These are phyloP conservation scores for Cladosporium sp. DNA, from an alignment of 2,329 filamentous ascomycete genomes.

Conservation along the genomic window DNA sequence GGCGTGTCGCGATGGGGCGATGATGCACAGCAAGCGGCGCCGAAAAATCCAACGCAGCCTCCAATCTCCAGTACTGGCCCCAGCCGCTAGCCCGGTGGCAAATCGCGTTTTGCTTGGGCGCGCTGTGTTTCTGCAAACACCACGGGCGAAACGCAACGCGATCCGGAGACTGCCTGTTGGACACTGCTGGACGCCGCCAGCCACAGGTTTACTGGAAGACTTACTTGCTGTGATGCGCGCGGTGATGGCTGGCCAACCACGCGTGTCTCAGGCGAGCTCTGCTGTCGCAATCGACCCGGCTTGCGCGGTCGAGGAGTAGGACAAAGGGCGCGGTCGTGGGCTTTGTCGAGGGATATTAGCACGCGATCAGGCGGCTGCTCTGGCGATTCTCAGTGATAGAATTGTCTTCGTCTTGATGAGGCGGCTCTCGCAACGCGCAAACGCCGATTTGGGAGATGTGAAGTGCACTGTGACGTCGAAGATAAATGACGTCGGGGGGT, in stretches of 20 bases:
- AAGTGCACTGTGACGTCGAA: slow-evolving; percentile 4
- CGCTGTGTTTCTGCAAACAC: neutral
- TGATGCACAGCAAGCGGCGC: slow-evolving; percentile 4
- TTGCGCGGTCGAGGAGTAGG: neutral
- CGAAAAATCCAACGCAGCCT: slow-evolving; percentile 8
- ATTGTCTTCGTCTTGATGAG: neutral
- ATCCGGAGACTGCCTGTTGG: neutral
- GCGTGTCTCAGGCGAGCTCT: neutral
- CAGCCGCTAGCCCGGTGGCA: slow-evolving; percentile 12
- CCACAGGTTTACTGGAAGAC: neutral
- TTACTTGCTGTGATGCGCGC: slow-evolving; percentile 4
- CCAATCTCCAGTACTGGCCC: slow-evolving; percentile 6
- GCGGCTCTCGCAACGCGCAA: neutral
- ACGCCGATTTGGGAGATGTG: neutral
- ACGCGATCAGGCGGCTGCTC: neutral
- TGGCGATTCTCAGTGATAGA: neutral
- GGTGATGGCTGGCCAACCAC: slow-evolving; percentile 10
- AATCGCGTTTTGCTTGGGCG: slow-evolving; percentile 9
- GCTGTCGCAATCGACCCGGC: neutral
- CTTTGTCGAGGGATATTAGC: neutral
- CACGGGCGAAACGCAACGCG: neutral
- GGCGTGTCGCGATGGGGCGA: neutral
- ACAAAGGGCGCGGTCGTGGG: neutral
- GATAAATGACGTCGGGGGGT: neutral
- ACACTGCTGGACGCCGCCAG: neutral